Conservation (phyloP, 2,329 filamentous ascomycete genomes). For the Colletotrichum liaoningense region DNA sequence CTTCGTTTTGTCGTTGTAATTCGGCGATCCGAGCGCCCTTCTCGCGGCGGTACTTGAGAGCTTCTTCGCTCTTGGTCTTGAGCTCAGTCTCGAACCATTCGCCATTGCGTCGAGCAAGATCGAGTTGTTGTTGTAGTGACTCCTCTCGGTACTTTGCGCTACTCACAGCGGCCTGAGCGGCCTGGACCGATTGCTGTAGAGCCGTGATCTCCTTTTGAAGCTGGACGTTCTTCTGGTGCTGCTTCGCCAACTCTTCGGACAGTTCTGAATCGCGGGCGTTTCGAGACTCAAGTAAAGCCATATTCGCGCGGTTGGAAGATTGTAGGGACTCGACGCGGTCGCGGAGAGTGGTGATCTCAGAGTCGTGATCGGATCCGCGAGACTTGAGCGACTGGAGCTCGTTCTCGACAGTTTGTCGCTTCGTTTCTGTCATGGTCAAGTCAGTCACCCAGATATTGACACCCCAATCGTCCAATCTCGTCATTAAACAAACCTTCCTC, state of each 20-base stretch:
- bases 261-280: constrained; percentile 87
- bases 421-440: constrained; percentile 69
- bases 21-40: constrained; percentile 91
- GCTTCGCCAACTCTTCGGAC: constrained; percentile 85
- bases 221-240: constrained; percentile 89
- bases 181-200: constrained; percentile 86
- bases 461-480: not conserved
- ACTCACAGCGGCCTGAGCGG: constrained; percentile 81
- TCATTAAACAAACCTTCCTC: constrained; percentile 74
- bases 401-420: constrained; percentile 79
- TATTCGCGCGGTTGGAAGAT: constrained; percentile 89
- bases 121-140: constrained; percentile 88
- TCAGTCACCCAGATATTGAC: not conserved
- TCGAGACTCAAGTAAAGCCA: constrained; percentile 91
- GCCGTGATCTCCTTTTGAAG: constrained; percentile 84
- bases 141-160: constrained; percentile 92
- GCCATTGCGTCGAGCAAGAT: constrained; percentile 87
- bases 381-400: constrained; percentile 84
- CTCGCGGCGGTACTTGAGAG: constrained; percentile 92
- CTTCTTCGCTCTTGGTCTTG: constrained; percentile 88
- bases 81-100: constrained; percentile 95
- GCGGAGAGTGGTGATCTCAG: constrained; percentile 80
- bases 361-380: constrained; percentile 78
- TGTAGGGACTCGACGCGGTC: constrained; percentile 89
- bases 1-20: constrained; percentile 89